Base-by-base conservation (phyloP, 2,329 filamentous ascomycete species). In the Xylaria sp. region DNA sequence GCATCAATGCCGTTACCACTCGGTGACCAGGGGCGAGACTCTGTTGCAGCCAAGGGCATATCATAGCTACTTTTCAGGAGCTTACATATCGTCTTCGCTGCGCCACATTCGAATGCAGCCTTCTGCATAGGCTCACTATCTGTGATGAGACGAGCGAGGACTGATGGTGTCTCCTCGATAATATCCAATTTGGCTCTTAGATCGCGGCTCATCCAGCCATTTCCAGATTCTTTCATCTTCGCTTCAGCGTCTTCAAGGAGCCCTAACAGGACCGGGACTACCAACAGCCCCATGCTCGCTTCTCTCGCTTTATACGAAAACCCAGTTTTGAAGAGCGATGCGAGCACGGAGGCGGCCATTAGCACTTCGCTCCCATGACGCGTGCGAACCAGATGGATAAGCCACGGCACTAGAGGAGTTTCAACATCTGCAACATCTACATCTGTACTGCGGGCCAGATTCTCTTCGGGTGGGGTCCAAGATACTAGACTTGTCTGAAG, bases 81-180 rank as follows among this genome's bases (percentile, higher is more conserved):
- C 62, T 81, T 84, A 64, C 81, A 82, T 39, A 87, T 76, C 1
- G 81, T 79, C 72, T 82, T 83, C 57, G 87, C 80, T 0, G 83
- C 85, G 31, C 83, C 80, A 66, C 84, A 85, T 69, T 98, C 93
- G 52, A 91, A 91, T 0, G 94, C 94, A 46, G 93, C 90, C 75
- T 91, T 92, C 80, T 98, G 95, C 63, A 98, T 85, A 67, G 88
- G 86, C 69, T 92, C 89, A 78, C 91, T 94, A 76, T 96, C 93
- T 31, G 90, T 89, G 20, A 97, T 89, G 48, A 98, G 84, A 55
- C 90, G 89, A 18, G 94, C 93, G 64, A 98, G 84, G 12, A 97
- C 87, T 1, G 89, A 86, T 8, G 94, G 93, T 1, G 92, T 90
- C 70, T 89, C 88, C 78, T 95, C 92, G 65, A 90, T 84, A 13